phyloP scores from a whole-genome alignment of 441 rosid species.

The Lepidium campestre region DNA sequence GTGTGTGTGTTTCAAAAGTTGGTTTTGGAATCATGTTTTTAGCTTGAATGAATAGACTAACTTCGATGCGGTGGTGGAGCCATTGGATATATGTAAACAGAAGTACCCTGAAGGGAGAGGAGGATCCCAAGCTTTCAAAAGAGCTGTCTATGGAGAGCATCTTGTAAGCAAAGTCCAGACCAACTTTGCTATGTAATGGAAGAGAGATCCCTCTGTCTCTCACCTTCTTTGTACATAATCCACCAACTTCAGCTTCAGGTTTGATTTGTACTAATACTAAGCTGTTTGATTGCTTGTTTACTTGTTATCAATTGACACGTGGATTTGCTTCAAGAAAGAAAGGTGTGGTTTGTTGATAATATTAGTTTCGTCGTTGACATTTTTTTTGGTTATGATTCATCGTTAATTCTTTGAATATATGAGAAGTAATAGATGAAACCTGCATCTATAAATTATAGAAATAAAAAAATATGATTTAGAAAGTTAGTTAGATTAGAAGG shows the following conservation, averaged over 20 bases:
- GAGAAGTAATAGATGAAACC: not conserved
- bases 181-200: slow-evolving; percentile 41
- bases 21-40: not conserved
- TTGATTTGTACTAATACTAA: not conserved
- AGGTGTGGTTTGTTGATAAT: not conserved
- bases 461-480: too few relatives aligned
- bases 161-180: slow-evolving; percentile 63
- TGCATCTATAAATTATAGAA: not conserved
- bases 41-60: slow-evolving; percentile 42
- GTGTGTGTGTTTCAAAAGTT: not conserved
- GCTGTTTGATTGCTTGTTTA: not conserved
- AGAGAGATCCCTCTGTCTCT: not conserved
- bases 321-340: not conserved
- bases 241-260: not conserved
- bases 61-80: slow-evolving; percentile 63
- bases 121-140: slow-evolving; percentile 38
- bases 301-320: not conserved
- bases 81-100: slow-evolving; percentile 53
- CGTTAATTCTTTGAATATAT: not conserved
- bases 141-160: slow-evolving; percentile 81
- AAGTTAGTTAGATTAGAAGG: too few relatives aligned
- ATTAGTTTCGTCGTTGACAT: not conserved
- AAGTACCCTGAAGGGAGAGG: slow-evolving; percentile 29
- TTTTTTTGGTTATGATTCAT: too few relatives aligned
- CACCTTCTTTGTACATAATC: not conserved